These are phyloP conservation scores for Schwanniomyces vanrijiae DNA, from an alignment of 805 yeast species.

Conservation along the genomic window DNA sequence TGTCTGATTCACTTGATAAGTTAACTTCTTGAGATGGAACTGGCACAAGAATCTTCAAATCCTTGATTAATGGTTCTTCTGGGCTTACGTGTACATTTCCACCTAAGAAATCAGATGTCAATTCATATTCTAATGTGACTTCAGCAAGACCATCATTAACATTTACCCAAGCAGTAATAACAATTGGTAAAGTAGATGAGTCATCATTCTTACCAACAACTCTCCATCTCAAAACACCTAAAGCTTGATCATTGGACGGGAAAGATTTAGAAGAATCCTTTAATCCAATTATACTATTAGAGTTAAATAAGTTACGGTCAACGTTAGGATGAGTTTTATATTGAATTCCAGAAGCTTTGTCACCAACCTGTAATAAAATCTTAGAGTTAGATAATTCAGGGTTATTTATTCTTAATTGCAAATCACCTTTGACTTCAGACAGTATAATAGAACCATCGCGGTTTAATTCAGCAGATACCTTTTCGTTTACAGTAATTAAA, in stretches of 20 bases:
- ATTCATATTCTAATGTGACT: slow-evolving; percentile 88
- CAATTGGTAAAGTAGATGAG: slow-evolving; percentile 59
- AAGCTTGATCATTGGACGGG: slow-evolving; percentile 87
- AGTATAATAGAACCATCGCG: slow-evolving; percentile 76
- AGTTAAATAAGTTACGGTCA: slow-evolving; percentile 69
- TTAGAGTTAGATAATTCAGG: slow-evolving; percentile 66
- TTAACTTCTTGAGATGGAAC: slow-evolving; percentile 55
- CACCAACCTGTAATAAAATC: slow-evolving; percentile 54
- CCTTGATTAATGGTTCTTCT: slow-evolving; percentile 34
- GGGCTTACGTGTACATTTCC: slow-evolving; percentile 34
- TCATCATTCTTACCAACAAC: slow-evolving; percentile 64
- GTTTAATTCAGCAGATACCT: slow-evolving; percentile 69
- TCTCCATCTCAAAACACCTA: slow-evolving; percentile 94
- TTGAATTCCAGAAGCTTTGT: slow-evolving; percentile 53
- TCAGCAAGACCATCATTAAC: slow-evolving; percentile 61
- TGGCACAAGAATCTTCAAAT: slow-evolving; percentile 64
- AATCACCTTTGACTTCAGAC: slow-evolving; percentile 86
- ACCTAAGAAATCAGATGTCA: slow-evolving; percentile 42
- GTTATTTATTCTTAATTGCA: slow-evolving; percentile 83
- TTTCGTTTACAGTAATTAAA: slow-evolving; percentile 73
- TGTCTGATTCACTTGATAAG: slow-evolving; percentile 50
- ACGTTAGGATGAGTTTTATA: slow-evolving; percentile 97
- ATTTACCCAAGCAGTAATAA: slow-evolving; percentile 82
- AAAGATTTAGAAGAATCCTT: slow-evolving; percentile 78
- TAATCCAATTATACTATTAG: slow-evolving; percentile 60